Evolutionary conservation across 1,284 basidiomycete genomes (phyloP).

Genomic region (Sutorius eximius): DNA sequence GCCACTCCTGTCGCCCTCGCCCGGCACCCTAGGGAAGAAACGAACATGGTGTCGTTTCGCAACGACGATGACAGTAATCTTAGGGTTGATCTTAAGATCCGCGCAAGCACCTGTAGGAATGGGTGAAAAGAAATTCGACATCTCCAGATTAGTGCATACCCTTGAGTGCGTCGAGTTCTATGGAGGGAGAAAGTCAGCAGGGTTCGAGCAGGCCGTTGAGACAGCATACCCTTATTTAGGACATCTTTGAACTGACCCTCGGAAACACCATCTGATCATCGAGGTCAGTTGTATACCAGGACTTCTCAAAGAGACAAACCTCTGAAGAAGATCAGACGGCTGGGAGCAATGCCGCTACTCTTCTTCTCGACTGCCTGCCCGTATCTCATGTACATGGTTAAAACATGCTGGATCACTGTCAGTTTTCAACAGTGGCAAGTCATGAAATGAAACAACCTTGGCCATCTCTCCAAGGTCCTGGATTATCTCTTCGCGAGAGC

Average conservation of each 20-base stretch:
- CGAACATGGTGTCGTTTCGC: slow-evolving; percentile 78
- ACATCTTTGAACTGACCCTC: slow-evolving; percentile 78
- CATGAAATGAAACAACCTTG: slow-evolving; percentile 37
- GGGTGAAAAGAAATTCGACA: slow-evolving; percentile 12
- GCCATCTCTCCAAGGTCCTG: slow-evolving; percentile 65
- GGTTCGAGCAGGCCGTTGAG: neutral
- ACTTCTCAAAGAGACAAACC: slow-evolving; percentile 40
- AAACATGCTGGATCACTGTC: slow-evolving; percentile 42
- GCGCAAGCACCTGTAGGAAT: slow-evolving; percentile 51
- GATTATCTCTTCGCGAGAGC: slow-evolving; percentile 72
- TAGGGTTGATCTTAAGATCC: slow-evolving; percentile 55
- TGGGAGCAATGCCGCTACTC: slow-evolving; percentile 44
- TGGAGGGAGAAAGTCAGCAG: neutral
- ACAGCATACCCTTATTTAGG: slow-evolving; percentile 51
- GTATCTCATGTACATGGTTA: slow-evolving; percentile 58
- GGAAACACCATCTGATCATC: slow-evolving; percentile 67
- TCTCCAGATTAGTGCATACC: slow-evolving; percentile 37
- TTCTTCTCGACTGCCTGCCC: slow-evolving; percentile 54
- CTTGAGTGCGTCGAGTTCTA: slow-evolving; percentile 59
- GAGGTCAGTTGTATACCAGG: slow-evolving; percentile 4
- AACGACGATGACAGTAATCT: slow-evolving; percentile 73
- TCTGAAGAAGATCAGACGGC: slow-evolving; percentile 73
- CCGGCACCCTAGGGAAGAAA: slow-evolving; percentile 62
- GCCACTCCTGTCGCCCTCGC: slow-evolving; percentile 61
- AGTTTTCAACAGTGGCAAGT: slow-evolving; percentile 4